Conservation (phyloP, 2,329 filamentous ascomycete genomes). For the Stagonosporopsis cucurbitacearum region DNA sequence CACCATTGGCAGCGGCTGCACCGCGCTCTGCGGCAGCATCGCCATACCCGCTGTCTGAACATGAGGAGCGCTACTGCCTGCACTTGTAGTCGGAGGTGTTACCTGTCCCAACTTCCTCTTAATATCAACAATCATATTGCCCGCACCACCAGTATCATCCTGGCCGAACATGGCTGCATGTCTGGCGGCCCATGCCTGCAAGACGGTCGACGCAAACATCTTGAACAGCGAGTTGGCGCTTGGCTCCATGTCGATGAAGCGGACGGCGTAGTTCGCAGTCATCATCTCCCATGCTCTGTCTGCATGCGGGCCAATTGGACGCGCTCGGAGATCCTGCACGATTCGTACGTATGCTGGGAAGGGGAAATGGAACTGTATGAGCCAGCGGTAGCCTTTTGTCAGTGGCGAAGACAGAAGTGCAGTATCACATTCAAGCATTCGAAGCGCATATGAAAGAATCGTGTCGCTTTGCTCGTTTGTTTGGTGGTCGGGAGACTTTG, state of each 20-base stretch:
- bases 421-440: conserved; percentile 57
- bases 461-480: conserved; percentile 32
- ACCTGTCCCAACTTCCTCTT: conserved; percentile 4
- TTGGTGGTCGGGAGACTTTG: conserved; percentile 17
- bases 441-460: conserved; percentile 43
- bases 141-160: background rate
- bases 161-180: conserved; percentile 14
- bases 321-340: conserved; percentile 50
- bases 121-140: conserved; percentile 10
- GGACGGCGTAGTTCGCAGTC: conserved; percentile 54
- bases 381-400: conserved; percentile 53
- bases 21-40: background rate
- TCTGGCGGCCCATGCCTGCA: conserved; percentile 56
- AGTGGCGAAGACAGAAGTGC: conserved; percentile 52
- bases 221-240: conserved; percentile 36
- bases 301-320: conserved; percentile 47
- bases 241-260: conserved; percentile 34
- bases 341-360: conserved; percentile 58
- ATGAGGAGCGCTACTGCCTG: background rate
- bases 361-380: conserved; percentile 55
- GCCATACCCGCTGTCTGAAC: background rate
- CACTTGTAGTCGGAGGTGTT: background rate
- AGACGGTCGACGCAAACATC: conserved; percentile 62
- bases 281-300: conserved; percentile 53
- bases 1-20: background rate